phyloP scores from a whole-genome alignment of 164 flowering plant genomes.

The grape (Vitis vinifera) region ASM3070453v1 NC_081809.1:10632501-10633000 shows the following conservation, averaged over 20 bases:
- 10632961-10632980: no score
- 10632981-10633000: no score
- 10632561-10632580: constrained; percentile 5
- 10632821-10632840: background rate
- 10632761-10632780: constrained; percentile 93
- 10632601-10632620: constrained; percentile 67
- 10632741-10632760: constrained; percentile 96
- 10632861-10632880: background rate
- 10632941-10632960: background rate
- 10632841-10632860: background rate
- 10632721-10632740: constrained; percentile 56
- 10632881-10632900: background rate
- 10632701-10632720: constrained; percentile 4
- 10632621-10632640: constrained; percentile 95
- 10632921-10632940: background rate
- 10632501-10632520: constrained; percentile 9
- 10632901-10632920: background rate
- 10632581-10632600: constrained; percentile 94
- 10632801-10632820: background rate
- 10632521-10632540: no score
- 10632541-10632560: background rate
- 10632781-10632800: constrained; percentile 29
- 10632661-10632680: background rate
- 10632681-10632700: background rate
- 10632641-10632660: constrained; percentile 78